These are phyloP conservation scores for Yamadazyma atmosphaerica DNA, from an alignment of 1,139 yeast species.

Conservation along the genomic window DNA sequence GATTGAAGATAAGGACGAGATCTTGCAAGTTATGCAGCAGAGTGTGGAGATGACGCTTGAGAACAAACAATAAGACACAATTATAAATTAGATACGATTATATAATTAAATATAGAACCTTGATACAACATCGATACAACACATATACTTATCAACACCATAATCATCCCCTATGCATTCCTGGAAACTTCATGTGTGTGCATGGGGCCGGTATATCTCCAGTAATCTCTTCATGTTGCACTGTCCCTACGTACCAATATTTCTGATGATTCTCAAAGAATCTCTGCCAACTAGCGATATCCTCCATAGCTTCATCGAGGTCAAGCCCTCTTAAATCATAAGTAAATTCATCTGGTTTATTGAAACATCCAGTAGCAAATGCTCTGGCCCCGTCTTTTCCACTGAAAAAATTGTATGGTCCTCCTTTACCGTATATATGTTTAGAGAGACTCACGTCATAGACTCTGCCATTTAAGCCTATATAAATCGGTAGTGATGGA, in stretches of 20 bases:
- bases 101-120: no score
- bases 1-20: constrained; percentile 57
- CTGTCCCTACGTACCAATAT: constrained; percentile 69
- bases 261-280: constrained; percentile 47
- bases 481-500: constrained; percentile 52
- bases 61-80: no score
- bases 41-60: constrained; percentile 59
- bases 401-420: constrained; percentile 59
- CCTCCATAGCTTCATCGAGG: constrained; percentile 27
- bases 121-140: no score
- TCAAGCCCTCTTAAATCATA: constrained; percentile 68
- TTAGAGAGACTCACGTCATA: constrained; percentile 66
- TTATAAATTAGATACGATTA: no score
- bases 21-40: constrained; percentile 54
- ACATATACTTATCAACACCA: no score
- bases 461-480: constrained; percentile 67
- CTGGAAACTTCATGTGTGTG: constrained; percentile 37
- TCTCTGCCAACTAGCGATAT: constrained; percentile 48
- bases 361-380: constrained; percentile 74
- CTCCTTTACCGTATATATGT: constrained; percentile 63
- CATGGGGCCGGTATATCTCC: constrained; percentile 44
- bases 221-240: constrained; percentile 36
- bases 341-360: constrained; percentile 56
- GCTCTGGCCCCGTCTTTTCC: constrained; percentile 78
- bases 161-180: constrained; percentile 12